Evolutionary conservation across 345 rosid genomes (phyloP).

Genomic region (Cardiospermum halicacabum): DNA sequence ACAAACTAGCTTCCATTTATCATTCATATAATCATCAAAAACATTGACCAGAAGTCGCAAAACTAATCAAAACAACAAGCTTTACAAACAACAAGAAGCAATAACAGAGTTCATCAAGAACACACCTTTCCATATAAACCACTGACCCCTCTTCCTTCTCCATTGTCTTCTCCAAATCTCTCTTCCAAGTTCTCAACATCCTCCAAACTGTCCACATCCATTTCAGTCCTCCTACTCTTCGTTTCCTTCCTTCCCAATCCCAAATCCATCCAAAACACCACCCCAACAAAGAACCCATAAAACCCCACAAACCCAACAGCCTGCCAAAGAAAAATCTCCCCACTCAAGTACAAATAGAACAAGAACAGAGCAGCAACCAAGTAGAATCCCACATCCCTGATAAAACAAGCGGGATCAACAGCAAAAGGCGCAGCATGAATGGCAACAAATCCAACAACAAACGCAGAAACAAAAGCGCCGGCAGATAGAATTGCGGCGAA

Average conservation of each 20-base stretch:
- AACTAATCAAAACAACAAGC: not conserved
- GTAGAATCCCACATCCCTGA: slow-evolving; percentile 85
- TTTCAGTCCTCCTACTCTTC: slow-evolving; percentile 24
- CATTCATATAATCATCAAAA: not conserved
- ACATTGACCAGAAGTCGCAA: not conserved
- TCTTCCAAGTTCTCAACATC: slow-evolving; percentile 25
- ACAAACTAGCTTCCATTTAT: not conserved
- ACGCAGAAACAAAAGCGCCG: slow-evolving; percentile 83
- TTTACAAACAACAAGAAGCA: not conserved
- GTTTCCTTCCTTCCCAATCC: slow-evolving; percentile 30
- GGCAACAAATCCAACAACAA: slow-evolving; percentile 95
- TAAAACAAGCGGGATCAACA: slow-evolving; percentile 62
- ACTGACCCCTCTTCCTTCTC: slow-evolving; percentile 26
- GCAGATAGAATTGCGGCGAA: slow-evolving; percentile 92
- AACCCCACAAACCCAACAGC: slow-evolving; percentile 82
- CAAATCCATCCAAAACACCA: slow-evolving; percentile 95
- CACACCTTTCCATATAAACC: slow-evolving; percentile 42
- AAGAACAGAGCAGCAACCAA: slow-evolving; percentile 59
- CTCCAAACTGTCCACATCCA: slow-evolving; percentile 13
- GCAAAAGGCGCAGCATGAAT: slow-evolving; percentile 82
- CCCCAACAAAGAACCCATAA: slow-evolving; percentile 75
- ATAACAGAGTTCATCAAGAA: too few relatives aligned
- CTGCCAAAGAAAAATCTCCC: slow-evolving; percentile 94
- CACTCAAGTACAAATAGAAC: slow-evolving; percentile 91
- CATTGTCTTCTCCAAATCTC: slow-evolving; percentile 20